phyloP scores from a whole-genome alignment of 2,329 filamentous ascomycete species.

The Saccharata proteae region DNA sequence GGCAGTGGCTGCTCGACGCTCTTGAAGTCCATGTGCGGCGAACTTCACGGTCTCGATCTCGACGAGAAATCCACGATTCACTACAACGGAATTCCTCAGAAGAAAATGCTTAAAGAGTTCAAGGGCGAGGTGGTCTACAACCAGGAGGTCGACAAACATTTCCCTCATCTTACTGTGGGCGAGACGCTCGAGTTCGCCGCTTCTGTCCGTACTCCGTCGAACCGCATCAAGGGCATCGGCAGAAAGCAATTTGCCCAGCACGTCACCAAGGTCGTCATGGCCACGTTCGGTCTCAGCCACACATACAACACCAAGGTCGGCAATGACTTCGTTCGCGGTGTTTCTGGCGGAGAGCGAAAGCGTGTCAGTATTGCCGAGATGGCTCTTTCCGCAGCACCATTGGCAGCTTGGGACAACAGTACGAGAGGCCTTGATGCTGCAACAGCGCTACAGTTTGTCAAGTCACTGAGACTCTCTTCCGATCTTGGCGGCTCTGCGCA shows the following conservation, averaged over 20 bases:
- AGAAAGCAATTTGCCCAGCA: not conserved
- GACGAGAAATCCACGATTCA: constrained; percentile 41
- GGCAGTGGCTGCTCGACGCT: constrained; percentile 53
- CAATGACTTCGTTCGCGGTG: constrained; percentile 48
- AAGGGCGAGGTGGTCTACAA: constrained; percentile 35
- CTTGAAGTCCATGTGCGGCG: constrained; percentile 49
- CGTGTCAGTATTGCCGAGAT: constrained; percentile 49
- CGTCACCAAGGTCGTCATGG: constrained; percentile 37
- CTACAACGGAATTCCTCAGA: constrained; percentile 39
- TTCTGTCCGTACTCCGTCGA: constrained; percentile 37
- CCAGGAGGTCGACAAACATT: constrained; percentile 39
- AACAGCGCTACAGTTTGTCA: constrained; percentile 47
- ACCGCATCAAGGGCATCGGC: constrained; percentile 21
- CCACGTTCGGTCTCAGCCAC: constrained; percentile 41
- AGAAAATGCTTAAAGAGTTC: constrained; percentile 34
- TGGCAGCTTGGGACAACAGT: constrained; percentile 35
- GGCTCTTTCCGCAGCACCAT: constrained; percentile 26
- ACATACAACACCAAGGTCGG: constrained; percentile 45
- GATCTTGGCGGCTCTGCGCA: constrained; percentile 38
- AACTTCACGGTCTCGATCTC: constrained; percentile 46
- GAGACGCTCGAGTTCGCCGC: constrained; percentile 47
- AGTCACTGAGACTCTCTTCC: constrained; percentile 38
- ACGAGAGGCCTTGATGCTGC: constrained; percentile 27
- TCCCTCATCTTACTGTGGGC: constrained; percentile 45
- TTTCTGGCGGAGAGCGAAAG: constrained; percentile 50